Base-by-base conservation (phyloP, 2,329 filamentous ascomycete species). In the Fusarium piperis region DNA sequence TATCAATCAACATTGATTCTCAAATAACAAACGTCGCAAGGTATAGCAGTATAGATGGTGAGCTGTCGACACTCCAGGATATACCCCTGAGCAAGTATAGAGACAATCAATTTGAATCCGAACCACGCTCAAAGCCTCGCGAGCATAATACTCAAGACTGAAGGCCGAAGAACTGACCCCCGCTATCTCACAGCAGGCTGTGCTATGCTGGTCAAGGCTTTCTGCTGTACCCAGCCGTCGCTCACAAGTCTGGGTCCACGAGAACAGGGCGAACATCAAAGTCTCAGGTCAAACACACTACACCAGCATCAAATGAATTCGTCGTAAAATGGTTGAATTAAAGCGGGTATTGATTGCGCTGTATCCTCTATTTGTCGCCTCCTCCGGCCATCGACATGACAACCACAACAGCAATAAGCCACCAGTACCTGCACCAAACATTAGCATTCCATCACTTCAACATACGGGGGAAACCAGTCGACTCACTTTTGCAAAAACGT, bases 401-500 rank as follows among this genome's bases (percentile, higher is more conserved):
- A 30, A 86, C 81, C 28, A 84, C 85, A 30, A 89, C 84, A 20
- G 82, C 86, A 79, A 90, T 80, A 73, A 90, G 78, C 90, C 90
- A 92, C 90, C 90, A 92, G 78, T 92, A 92, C 79, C 89, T 91
- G 72, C 58, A 62, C 28, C 52, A 62, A 51, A 28, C 28, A 77
- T 85, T 79, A 86, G 83, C 77, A 78, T 64, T 62, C 33, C 12
- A 16, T 35, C 28, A 33, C 32, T 16, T n/a, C 38, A 30, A 20
- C 28, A 23, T n/a, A n/a, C 16, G 9, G 6, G 15, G 11, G 23
- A n/a, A 30, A 6, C 16, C 18, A 16, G 13, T 16, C 11, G 32
- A 84, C 87, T 75, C 84, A 92, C 90, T 91, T 92, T 80, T 92
- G 90, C 63, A 92, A 78, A 68, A 92, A 85, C 2, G 87, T 85